These are phyloP conservation scores for Clausena lansium DNA, from an alignment of 345 rosid genomes.

Conservation along the genomic window DNA sequence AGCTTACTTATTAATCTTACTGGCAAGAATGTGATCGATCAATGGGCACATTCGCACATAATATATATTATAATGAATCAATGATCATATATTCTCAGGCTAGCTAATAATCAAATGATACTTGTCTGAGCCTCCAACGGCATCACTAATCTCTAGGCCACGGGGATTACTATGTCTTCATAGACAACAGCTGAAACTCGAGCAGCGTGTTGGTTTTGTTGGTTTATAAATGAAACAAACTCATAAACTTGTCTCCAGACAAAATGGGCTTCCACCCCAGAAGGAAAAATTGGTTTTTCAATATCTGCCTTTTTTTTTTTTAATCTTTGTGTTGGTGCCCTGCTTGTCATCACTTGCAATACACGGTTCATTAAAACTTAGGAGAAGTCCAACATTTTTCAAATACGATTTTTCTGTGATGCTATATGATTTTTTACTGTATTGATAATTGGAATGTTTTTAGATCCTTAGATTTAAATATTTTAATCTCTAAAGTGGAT, in stretches of 20 bases:
- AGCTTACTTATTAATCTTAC: not conserved
- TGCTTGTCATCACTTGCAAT: not conserved
- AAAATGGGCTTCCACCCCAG: not conserved
- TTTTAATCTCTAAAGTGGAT: too few relatives aligned
- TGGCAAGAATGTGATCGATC: not conserved
- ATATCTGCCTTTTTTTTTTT: too few relatives aligned
- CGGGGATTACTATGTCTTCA: not conserved
- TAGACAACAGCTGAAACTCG: conserved; percentile 2
- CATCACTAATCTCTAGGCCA: conserved; percentile 24
- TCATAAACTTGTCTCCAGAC: not conserved
- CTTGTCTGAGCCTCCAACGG: conserved; percentile 1
- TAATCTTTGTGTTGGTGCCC: not conserved
- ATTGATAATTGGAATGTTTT: too few relatives aligned
- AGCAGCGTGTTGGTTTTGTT: not conserved
- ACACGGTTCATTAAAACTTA: not conserved
- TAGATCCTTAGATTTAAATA: too few relatives aligned
- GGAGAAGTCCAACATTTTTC: too few relatives aligned
- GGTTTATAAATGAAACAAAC: not conserved
- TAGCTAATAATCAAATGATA: not conserved
- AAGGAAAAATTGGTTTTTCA: too few relatives aligned
- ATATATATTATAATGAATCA: not conserved
- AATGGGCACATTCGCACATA: not conserved
- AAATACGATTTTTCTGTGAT: too few relatives aligned
- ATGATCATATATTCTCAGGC: not conserved
- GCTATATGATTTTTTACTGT: too few relatives aligned